A percentile compares a stretch with the other conserved stretches of the same genome.
phyloP scores from a whole-genome alignment of 2,329 filamentous ascomycete genomes.

The Talaromyces rugulosus region DNA sequence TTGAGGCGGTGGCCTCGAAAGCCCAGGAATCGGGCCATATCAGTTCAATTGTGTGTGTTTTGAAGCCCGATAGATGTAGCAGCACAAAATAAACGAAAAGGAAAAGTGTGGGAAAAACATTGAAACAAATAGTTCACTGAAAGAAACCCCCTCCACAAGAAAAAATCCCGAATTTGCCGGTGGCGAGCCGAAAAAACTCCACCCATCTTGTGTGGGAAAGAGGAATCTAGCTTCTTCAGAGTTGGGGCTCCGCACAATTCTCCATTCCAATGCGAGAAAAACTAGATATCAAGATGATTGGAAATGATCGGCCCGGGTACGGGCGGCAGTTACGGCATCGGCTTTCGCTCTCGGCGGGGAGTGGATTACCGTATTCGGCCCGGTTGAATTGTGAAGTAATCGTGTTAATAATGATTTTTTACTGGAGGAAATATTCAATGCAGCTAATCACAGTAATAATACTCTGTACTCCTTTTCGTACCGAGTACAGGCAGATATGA shows the following conservation, averaged over 20 bases:
- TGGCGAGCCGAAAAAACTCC: not conserved
- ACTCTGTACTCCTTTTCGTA: too few species aligned
- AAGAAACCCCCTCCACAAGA: not conserved
- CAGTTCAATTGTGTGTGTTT: not conserved
- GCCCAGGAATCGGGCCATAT: slow-evolving; percentile 19
- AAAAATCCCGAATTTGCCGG: not conserved
- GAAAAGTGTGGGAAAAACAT: not conserved
- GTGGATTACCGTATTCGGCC: too few species aligned
- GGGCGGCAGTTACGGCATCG: not conserved
- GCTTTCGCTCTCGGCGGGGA: not conserved
- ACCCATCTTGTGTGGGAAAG: not conserved
- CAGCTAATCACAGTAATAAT: too few species aligned
- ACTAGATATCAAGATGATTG: not conserved
- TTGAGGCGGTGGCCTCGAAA: slow-evolving; percentile 20
- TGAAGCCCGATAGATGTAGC: not conserved
- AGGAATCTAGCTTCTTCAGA: not conserved
- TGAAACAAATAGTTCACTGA: too few species aligned
- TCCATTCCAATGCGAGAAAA: not conserved
- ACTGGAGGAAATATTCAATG: too few species aligned
- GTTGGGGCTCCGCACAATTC: not conserved
- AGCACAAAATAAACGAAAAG: not conserved
- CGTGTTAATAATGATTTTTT: too few species aligned
- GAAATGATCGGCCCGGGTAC: not conserved
- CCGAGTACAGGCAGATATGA: not conserved
- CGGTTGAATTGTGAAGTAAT: not conserved